phyloP scores from a whole-genome alignment of 345 rosid genomes.

The Dipteronia dyeriana region DNA sequence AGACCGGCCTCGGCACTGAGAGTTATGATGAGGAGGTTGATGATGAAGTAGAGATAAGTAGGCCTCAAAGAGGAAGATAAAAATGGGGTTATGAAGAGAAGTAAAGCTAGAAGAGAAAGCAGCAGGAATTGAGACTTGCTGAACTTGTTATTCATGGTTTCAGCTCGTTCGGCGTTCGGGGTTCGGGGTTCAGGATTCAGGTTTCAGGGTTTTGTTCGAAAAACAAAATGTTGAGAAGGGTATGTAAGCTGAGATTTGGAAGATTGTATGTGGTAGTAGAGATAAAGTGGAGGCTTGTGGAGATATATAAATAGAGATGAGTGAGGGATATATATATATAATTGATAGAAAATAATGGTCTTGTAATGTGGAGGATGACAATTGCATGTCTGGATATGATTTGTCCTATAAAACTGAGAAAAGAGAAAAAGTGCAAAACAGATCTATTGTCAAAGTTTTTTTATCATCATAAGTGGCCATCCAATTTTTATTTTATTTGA shows the following conservation, averaged over 20 bases:
- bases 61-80: conserved; percentile 52
- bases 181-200: background rate
- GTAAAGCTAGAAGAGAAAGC: conserved; percentile 44
- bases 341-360: too few relatives aligned
- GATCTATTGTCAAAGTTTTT: too few relatives aligned
- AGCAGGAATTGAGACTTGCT: conserved; percentile 48
- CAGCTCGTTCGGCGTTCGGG: background rate
- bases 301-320: conserved; percentile 21
- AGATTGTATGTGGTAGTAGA: conserved; percentile 22
- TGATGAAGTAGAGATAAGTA: conserved; percentile 53
- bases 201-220: background rate
- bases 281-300: conserved; percentile 15
- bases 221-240: background rate
- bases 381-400: too few relatives aligned
- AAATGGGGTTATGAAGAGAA: conserved; percentile 49
- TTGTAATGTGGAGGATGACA: too few relatives aligned
- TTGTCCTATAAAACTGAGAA: too few relatives aligned
- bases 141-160: conserved; percentile 41
- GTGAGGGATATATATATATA: background rate
- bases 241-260: background rate
- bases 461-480: too few relatives aligned
- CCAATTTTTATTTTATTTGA: too few relatives aligned
- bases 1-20: conserved; percentile 74
- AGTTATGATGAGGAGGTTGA: conserved; percentile 58
- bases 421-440: too few relatives aligned